A percentile compares a stretch with the other conserved stretches of the same genome.
Conservation (phyloP, 306 rosid species). For the Mimosa bimucronata region DNA sequence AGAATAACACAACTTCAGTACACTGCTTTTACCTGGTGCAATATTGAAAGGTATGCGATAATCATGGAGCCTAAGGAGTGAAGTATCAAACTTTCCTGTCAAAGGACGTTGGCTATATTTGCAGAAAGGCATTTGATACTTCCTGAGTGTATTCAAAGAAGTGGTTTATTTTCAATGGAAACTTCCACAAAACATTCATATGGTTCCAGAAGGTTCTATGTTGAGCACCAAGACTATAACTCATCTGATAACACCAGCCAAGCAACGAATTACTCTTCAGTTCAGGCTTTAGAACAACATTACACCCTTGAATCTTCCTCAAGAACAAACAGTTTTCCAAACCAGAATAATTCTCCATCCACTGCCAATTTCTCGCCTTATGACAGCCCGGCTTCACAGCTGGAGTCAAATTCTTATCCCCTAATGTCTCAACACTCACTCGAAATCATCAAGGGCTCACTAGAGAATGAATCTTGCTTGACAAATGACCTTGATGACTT, state of each 20-base stretch:
- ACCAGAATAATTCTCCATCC: conserved; percentile 63
- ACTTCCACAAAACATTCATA: conserved; percentile 56
- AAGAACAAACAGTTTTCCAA: conserved; percentile 56
- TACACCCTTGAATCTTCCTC: conserved; percentile 68
- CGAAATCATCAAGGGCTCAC: conserved; percentile 55
- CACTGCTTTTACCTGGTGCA: conserved; percentile 4
- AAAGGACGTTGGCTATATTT: background rate
- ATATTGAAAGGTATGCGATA: conserved; percentile 18
- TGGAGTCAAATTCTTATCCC: conserved; percentile 51
- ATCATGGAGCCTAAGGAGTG: conserved; percentile 15
- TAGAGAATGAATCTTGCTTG: conserved; percentile 56
- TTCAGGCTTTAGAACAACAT: conserved; percentile 51
- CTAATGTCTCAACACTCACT: conserved; percentile 53
- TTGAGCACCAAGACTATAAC: conserved; percentile 45
- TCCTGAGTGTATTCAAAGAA: conserved; percentile 28
- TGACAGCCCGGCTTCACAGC: conserved; percentile 73
- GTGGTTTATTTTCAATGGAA: conserved; percentile 52
- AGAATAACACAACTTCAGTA: conserved; percentile 38
- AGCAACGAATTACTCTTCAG: conserved; percentile 48
- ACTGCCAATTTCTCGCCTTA: conserved; percentile 51
- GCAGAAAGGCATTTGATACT: conserved; percentile 25
- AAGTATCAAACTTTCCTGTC: background rate
- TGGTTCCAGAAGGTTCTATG: conserved; percentile 49
- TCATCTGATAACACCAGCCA: conserved; percentile 58
- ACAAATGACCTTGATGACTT: conserved; percentile 63